A percentile compares a stretch with the other conserved stretches of the same genome.
phyloP scores from a whole-genome alignment of 352 stramenopile species.

The Globisporangium cederbergense region DNA sequence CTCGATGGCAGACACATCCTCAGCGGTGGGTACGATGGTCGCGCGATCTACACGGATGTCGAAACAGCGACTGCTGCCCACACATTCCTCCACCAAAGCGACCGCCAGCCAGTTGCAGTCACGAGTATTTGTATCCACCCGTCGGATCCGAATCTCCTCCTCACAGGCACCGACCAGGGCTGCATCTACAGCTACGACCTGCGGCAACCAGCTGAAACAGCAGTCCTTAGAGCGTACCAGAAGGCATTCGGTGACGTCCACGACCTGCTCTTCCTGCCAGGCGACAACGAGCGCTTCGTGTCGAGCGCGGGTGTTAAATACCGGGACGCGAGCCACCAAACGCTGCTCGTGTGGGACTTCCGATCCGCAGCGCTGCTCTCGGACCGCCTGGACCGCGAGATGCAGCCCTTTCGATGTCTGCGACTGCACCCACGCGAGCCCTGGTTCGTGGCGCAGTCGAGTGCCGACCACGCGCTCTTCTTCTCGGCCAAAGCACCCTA shows the following conservation, averaged over 20 bases:
- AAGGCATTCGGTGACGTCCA: conserved; percentile 43
- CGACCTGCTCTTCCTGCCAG: conserved; percentile 50
- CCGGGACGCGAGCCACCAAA: conserved; percentile 54
- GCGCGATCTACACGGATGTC: conserved; percentile 25
- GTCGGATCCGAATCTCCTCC: conserved; percentile 24
- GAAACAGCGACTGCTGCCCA: conserved; percentile 27
- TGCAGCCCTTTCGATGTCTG: conserved; percentile 44
- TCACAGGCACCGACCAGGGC: conserved; percentile 31
- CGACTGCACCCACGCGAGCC: conserved; percentile 33
- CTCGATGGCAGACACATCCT: conserved; percentile 36
- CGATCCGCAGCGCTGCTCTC: conserved; percentile 37
- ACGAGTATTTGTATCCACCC: conserved; percentile 32
- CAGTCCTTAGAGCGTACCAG: conserved; percentile 10
- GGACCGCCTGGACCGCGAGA: conserved; percentile 43
- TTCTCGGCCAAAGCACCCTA: conserved; percentile 43
- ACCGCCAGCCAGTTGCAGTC: conserved; percentile 9
- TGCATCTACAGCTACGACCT: conserved; percentile 38
- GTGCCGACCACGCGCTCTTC: conserved; percentile 30
- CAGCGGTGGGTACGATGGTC: conserved; percentile 43
- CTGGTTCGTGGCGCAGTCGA: conserved; percentile 50
- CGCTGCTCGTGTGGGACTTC: conserved; percentile 63
- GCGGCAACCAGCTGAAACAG: conserved; percentile 11
- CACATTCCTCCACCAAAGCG: conserved; percentile 1
- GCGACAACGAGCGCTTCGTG: conserved; percentile 31
- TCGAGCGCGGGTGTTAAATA: conserved; percentile 39